Evolutionary conservation across 495 filamentous ascomycete genomes (phyloP), one percentile per base, ranked within the genome.

Genomic region (Aspergillus affinis): DNA sequence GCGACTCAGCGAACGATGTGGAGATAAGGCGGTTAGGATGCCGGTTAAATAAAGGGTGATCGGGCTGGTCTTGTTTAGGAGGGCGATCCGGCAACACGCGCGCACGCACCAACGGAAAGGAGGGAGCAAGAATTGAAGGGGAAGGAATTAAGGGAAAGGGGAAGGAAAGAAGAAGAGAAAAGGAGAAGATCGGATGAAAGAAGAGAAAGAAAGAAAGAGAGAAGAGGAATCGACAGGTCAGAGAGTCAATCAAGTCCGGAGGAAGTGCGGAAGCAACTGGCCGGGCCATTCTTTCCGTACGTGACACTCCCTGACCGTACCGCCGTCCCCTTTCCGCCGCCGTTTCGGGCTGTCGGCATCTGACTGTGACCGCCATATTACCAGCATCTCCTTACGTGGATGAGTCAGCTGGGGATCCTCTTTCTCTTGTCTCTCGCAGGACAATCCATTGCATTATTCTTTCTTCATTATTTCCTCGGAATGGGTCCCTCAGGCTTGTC

Each of bases 171-270:
- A 53, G 46, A 52, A 57, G 21, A 36, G 23, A 50, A 53, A 60
- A 32, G n/a, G 46, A 32, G 15, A 8, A 51, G 36, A 50, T 27
- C 27, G 45, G 23, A n/a, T 17, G 27, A 55, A 23, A 36, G 56
- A 58, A 67, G 57, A 50, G 56, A 58, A 63, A 57, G 47, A 58
- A 58, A 65, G 65, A 65, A 59, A 65, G 62, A 61, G 65, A 62
- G 63, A 64, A 57, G 65, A 65, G 15, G 54, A 51, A 61, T 32
- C 54, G 57, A 56, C 52, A 58, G 51, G 30, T 12, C 7, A 3
- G 7, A 32, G 30, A n/a, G n/a, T n/a, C n/a, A n/a, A n/a, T 8
- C 30, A 32, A 32, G 10, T 12, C 29, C 4, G 8, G 4, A 30
- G 29, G 29, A 8, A 32, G 3, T 8, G 7, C 6, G 10, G 6